Evolutionary conservation across 2,329 filamentous ascomycete species (phyloP), one percentile per base, ranked within the genome.

Genomic region (Cladosporium austrohemisphaericum): DNA sequence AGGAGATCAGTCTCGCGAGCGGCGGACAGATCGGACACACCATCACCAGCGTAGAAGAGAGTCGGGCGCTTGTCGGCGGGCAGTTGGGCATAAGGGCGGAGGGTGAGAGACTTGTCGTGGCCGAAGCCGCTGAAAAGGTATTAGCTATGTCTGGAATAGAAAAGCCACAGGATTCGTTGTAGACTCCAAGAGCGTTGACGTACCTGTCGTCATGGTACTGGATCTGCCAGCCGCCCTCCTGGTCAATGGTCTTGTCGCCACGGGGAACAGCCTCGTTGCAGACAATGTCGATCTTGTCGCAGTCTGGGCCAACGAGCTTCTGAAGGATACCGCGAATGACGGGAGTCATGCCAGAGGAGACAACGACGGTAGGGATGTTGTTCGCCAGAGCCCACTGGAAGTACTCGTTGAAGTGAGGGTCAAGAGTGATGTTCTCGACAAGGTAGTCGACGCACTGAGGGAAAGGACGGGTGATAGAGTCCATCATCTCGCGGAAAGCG

Each of bases 21-120:
- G 7, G 92, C 93, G 20, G 88, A 94, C 45, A 97, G 76, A 66
- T 97, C 92, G 2, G 88, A 94, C 4, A 96, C 89, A 41, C 92
- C 92, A 61, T 97, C 92, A 51, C 93, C 93, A 25, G 93, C 92
- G 63, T 98, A 98, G 68, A 97, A 89, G 72, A 97, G 81, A 31
- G 82, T 84, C 2, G 93, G 93, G 33, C 90, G 79, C 62, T 86
- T 71, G 25, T 75, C 68, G 11, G 75, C 75, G 0, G 88, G 83
- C 35, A 95, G 76, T 20, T 81, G 76, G 2, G 85, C 84, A 71
- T 97, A 97, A 44, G 89, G 89, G 57, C 88, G 83, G 62, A 98
- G 89, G 66, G 93, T 88, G 47, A 92, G 76, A 20, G 85, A 91
- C 80, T 98, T 98, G 77, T 98, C 92, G 66, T 98, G 93, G n/a